Percentiles rank a stretch among this genome's conserved stretches.
Evolutionary conservation across 805 yeast species (phyloP).

Genomic region (Yamadazyma nakazawae): DNA sequence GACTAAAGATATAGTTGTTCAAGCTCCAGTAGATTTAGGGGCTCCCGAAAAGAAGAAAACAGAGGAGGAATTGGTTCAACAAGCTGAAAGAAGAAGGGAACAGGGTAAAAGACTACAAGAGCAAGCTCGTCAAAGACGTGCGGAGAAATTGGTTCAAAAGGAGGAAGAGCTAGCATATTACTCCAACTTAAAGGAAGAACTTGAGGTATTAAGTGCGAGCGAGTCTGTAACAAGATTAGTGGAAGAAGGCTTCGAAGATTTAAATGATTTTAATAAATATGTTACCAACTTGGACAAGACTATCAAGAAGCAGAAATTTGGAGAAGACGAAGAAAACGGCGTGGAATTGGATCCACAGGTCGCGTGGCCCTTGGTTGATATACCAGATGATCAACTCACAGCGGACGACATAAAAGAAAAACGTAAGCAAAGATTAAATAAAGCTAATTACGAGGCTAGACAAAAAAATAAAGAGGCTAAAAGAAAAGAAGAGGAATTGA

Average conservation of each 20-base stretch:
- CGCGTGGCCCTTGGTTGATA: constrained; percentile 66
- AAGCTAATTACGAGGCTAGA: constrained; percentile 88
- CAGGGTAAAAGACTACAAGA: constrained; percentile 87
- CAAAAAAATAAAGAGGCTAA: constrained; percentile 78
- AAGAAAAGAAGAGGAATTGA: constrained; percentile 56
- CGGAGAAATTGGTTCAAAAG: constrained; percentile 75
- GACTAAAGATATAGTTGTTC: constrained; percentile 68
- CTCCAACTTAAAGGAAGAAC: constrained; percentile 50
- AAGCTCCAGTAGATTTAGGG: constrained; percentile 68
- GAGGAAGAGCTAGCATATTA: constrained; percentile 79
- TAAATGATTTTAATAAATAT: constrained; percentile 66
- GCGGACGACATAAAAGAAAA: constrained; percentile 85
- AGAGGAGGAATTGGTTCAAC: constrained; percentile 75
- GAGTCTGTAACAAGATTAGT: constrained; percentile 54
- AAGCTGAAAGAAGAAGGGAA: constrained; percentile 77
- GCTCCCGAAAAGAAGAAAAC: constrained; percentile 68
- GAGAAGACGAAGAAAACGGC: constrained; percentile 58
- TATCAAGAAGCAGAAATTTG: constrained; percentile 63
- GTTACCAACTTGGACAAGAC: constrained; percentile 62
- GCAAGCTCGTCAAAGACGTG: constrained; percentile 81
- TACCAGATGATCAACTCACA: constrained; percentile 78
- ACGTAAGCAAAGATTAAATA: constrained; percentile 74
- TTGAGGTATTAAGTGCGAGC: constrained; percentile 45
- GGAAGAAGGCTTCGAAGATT: constrained; percentile 76
- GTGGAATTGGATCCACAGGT: constrained; percentile 53